These are phyloP conservation scores for Nitzschia inconspicua DNA, from an alignment of 108 stramenopile genomes.

Conservation along the genomic window DNA sequence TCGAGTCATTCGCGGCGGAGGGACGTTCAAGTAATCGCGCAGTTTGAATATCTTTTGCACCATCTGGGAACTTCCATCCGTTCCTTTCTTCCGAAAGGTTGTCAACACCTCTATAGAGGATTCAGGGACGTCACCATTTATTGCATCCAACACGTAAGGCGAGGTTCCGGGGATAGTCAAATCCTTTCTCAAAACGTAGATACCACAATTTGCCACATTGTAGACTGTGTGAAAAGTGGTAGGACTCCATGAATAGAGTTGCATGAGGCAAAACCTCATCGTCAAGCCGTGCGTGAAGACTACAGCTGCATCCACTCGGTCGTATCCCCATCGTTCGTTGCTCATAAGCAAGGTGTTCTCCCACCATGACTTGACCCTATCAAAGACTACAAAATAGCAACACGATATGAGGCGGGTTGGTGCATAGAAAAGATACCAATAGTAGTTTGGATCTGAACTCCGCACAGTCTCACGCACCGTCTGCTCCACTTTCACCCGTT, in stretches of 20 bases:
- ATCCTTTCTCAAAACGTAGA: slow-evolving; percentile 36
- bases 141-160: slow-evolving; percentile 33
- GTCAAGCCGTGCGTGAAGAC: slow-evolving; percentile 49
- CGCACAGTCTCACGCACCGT: too few species aligned
- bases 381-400: too few species aligned
- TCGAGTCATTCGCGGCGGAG: slow-evolving; percentile 32
- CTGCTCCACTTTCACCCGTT: slow-evolving; percentile 46
- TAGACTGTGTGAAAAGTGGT: slow-evolving; percentile 44
- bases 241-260: slow-evolving; percentile 29
- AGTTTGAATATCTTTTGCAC: slow-evolving; percentile 13
- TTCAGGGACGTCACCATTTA: slow-evolving; percentile 25
- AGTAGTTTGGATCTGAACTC: too few species aligned
- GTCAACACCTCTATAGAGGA: slow-evolving; percentile 26
- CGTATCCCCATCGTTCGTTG: slow-evolving; percentile 32
- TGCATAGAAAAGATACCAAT: too few species aligned
- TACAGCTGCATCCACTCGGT: slow-evolving; percentile 34
- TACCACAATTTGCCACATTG: slow-evolving; percentile 37
- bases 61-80: background rate
- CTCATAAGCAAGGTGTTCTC: slow-evolving; percentile 39
- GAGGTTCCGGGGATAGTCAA: slow-evolving; percentile 22
- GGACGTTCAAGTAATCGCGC: slow-evolving; percentile 30
- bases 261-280: slow-evolving; percentile 46
- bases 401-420: too few species aligned
- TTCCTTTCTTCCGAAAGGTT: background rate
- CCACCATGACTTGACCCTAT: slow-evolving; percentile 53